A percentile compares a stretch with the other conserved stretches of the same genome.
Evolutionary conservation across 495 filamentous ascomycete genomes (phyloP).

Genomic region (Endocarpon pusillum): DNA sequence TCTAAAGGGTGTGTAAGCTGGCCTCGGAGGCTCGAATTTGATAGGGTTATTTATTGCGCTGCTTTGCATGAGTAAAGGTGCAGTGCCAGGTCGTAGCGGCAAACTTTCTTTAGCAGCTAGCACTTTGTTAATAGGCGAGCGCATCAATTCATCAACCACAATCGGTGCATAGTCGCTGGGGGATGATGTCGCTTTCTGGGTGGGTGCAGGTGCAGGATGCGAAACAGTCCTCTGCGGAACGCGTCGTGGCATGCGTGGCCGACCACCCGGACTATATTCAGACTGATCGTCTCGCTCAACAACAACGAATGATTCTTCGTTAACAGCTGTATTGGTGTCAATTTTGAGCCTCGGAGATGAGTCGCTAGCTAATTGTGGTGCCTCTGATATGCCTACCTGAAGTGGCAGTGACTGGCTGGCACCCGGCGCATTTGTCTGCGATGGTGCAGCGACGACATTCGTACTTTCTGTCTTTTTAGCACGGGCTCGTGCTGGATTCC

Average conservation of each 20-base stretch:
- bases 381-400: not conserved
- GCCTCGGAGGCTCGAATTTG: conserved; percentile 23
- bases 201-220: conserved; percentile 3
- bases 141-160: not conserved
- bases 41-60: conserved; percentile 10
- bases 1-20: conserved; percentile 30
- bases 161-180: conserved; percentile 1
- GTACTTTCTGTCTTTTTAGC: conserved; percentile 1
- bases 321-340: not conserved
- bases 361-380: not conserved
- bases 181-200: not conserved
- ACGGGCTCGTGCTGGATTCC: too few species aligned
- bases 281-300: too few species aligned
- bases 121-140: not conserved
- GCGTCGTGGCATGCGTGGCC: conserved; percentile 19
- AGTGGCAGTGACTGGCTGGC: not conserved
- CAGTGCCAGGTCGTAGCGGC: too few species aligned
- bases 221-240: conserved; percentile 10
- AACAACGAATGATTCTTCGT: not conserved
- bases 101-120: not conserved
- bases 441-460: not conserved
- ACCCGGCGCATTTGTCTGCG: not conserved
- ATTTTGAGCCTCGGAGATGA: not conserved
- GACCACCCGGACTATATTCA: conserved; percentile 32
- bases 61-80: not conserved